These are phyloP conservation scores for Atkinsonella hypoxylon DNA, from an alignment of 2,329 filamentous ascomycete species.

Conservation along the genomic window DNA sequence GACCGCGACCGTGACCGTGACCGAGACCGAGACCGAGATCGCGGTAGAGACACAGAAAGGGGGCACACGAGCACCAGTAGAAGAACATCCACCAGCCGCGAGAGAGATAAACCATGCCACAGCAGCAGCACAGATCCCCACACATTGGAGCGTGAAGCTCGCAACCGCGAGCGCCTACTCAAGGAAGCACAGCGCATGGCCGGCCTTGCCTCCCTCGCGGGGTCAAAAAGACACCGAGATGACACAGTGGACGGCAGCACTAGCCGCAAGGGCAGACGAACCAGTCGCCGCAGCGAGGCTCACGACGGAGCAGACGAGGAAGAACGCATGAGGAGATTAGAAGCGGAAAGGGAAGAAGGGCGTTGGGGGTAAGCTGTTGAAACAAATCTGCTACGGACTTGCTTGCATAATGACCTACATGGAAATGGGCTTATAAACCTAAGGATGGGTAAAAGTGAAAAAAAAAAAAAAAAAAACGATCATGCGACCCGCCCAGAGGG, in stretches of 20 bases:
- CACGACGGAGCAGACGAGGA: slow-evolving; percentile 36
- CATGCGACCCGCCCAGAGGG: too few relatives aligned
- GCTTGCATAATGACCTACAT: not conserved
- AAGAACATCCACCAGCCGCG: slow-evolving; percentile 21
- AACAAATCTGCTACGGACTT: not conserved
- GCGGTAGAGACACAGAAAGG: slow-evolving; percentile 15
- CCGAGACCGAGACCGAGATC: slow-evolving; percentile 8
- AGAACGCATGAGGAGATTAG: slow-evolving; percentile 41
- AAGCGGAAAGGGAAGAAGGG: slow-evolving; percentile 46
- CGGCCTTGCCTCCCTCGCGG: slow-evolving; percentile 33
- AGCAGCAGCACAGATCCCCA: slow-evolving; percentile 39
- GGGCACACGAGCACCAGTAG: slow-evolving; percentile 22
- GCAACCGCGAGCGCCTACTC: slow-evolving; percentile 52
- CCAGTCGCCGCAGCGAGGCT: slow-evolving; percentile 36
- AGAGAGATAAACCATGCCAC: slow-evolving; percentile 22
- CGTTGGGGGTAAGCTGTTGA: slow-evolving; percentile 29
- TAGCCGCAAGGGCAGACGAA: slow-evolving; percentile 26
- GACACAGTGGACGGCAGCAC: slow-evolving; percentile 27
- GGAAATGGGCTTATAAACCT: not conserved
- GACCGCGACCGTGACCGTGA: slow-evolving; percentile 2
- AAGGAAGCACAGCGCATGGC: slow-evolving; percentile 58
- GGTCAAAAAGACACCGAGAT: slow-evolving; percentile 39
- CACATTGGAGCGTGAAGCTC: slow-evolving; percentile 55
- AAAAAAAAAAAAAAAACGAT: too few relatives aligned
- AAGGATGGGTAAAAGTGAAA: too few relatives aligned